phyloP scores from a whole-genome alignment of 2,329 filamentous ascomycete genomes.

The Fusarium austroafricanum region DNA sequence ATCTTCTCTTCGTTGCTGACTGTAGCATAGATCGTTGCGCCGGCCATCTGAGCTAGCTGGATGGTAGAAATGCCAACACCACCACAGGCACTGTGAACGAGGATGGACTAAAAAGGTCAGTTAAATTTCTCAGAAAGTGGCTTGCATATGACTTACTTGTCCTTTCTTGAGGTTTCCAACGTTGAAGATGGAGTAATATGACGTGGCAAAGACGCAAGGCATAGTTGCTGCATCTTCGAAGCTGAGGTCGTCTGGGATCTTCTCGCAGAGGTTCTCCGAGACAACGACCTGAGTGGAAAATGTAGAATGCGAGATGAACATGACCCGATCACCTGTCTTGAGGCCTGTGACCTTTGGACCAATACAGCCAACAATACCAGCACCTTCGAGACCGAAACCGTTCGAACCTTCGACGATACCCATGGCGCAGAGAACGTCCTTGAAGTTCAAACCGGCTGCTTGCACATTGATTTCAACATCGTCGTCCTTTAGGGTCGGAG shows the following conservation, averaged over 20 bases:
- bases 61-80: no score
- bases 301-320: no score
- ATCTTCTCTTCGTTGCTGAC: no score
- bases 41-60: no score
- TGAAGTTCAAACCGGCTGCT: constrained; percentile 1
- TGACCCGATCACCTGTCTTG: neutral
- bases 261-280: no score
- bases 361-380: neutral
- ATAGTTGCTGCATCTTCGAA: constrained; percentile 10
- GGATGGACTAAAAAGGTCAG: neutral
- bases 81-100: no score
- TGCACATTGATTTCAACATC: neutral
- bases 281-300: no score
- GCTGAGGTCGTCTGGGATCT: neutral
- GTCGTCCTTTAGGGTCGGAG: neutral
- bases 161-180: no score
- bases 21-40: no score
- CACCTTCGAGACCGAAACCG: constrained; percentile 5
- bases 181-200: neutral
- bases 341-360: neutral
- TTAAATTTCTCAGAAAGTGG: no score
- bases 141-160: no score
- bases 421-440: constrained; percentile 4
- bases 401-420: neutral
- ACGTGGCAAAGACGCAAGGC: constrained; percentile 4